These are phyloP conservation scores for Russula sp. DNA, from an alignment of 768 basidiomycete genomes.

Conservation along the genomic window DNA sequence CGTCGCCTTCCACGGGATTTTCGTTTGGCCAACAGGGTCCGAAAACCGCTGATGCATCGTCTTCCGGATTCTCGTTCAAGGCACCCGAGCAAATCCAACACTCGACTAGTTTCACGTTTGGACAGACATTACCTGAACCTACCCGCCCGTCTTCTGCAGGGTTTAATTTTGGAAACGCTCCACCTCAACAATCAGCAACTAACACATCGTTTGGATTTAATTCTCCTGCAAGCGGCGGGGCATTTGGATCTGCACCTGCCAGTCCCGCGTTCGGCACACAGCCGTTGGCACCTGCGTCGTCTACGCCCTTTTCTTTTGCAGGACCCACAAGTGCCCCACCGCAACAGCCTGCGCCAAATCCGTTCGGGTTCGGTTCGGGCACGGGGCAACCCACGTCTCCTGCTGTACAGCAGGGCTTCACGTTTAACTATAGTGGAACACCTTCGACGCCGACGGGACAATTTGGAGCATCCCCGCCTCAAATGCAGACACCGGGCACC, in stretches of 20 bases:
- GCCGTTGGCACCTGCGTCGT: conserved; percentile 22
- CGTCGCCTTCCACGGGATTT: conserved; percentile 24
- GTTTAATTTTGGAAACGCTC: conserved; percentile 35
- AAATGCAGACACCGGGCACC: conserved; percentile 19
- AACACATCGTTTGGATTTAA: conserved; percentile 34
- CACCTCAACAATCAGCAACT: conserved; percentile 35
- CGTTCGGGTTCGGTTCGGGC: conserved; percentile 36
- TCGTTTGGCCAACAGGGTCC: conserved; percentile 21
- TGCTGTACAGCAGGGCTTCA: conserved; percentile 32
- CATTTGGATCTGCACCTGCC: conserved; percentile 34
- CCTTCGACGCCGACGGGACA: conserved; percentile 33
- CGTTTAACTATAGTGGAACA: conserved; percentile 33
- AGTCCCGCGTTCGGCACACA: conserved; percentile 27
- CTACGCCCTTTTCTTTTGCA: conserved; percentile 31
- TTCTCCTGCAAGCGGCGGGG: conserved; percentile 28
- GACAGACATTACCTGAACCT: conserved; percentile 38
- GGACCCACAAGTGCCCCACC: conserved; percentile 37
- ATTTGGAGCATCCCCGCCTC: conserved; percentile 33
- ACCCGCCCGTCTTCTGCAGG: conserved; percentile 35
- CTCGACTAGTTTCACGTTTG: conserved; percentile 31
- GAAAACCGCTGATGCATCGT: conserved; percentile 26
- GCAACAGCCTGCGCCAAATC: conserved; percentile 35
- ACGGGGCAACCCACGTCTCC: conserved; percentile 37
- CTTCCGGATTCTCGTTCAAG: conserved; percentile 27
- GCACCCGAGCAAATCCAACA: conserved; percentile 28